phyloP scores from a whole-genome alignment of 805 yeast species.

The Metschnikowia dekortorum region DNA sequence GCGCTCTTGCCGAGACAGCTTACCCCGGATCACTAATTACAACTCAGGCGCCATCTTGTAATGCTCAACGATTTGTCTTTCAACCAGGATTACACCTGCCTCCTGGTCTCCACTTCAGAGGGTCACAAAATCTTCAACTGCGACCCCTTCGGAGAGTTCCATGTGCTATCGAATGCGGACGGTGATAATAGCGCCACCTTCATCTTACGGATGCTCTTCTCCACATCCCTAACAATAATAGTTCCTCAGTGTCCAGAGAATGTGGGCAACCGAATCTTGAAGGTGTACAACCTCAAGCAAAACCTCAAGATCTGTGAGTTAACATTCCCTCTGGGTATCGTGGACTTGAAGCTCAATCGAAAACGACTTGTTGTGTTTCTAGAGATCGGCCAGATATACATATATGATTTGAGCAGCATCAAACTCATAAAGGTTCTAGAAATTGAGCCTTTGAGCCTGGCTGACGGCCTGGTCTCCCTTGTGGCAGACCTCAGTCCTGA shows the following conservation, averaged over 20 bases:
- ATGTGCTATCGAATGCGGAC: conserved; percentile 18
- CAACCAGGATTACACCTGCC: conserved; percentile 40
- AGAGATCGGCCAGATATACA: conserved; percentile 69
- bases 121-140: conserved; percentile 39
- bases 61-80: conserved; percentile 35
- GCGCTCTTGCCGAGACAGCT: neutral
- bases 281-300: conserved; percentile 39
- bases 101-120: conserved; percentile 31
- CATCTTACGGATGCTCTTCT: conserved; percentile 35
- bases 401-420: conserved; percentile 90
- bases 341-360: conserved; percentile 73
- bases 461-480: conserved; percentile 14
- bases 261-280: conserved; percentile 29
- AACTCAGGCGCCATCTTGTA: neutral
- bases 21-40: neutral
- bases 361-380: conserved; percentile 75
- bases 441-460: conserved; percentile 12
- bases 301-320: conserved; percentile 71
- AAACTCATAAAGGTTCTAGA: conserved; percentile 52
- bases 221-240: conserved; percentile 38
- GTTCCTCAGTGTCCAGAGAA: conserved; percentile 27
- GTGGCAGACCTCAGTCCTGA: conserved; percentile 36
- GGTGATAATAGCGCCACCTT: conserved; percentile 24
- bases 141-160: conserved; percentile 45
- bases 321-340: conserved; percentile 73